Percentiles rank a stretch among this genome's conserved stretches.
These are phyloP conservation scores for Limnanthes douglasii DNA, from an alignment of 345 rosid genomes.

Conservation along the genomic window DNA sequence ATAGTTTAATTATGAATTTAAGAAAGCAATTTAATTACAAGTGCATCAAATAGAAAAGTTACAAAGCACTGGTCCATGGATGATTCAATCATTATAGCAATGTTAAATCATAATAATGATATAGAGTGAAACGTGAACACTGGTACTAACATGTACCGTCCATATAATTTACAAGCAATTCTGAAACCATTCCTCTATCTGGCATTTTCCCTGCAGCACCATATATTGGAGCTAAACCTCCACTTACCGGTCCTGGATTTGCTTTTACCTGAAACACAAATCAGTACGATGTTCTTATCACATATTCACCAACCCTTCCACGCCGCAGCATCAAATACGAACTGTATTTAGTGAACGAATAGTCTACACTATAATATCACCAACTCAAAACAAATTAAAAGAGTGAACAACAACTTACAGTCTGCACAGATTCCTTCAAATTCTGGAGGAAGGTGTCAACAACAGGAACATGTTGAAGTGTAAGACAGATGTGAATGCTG, in stretches of 20 bases:
- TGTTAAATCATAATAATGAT: too few species aligned
- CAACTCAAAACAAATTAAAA: too few species aligned
- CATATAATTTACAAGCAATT: conserved; percentile 73
- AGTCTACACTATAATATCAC: too few species aligned
- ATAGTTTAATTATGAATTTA: too few species aligned
- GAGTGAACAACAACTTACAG: conserved; percentile 32
- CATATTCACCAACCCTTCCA: too few species aligned
- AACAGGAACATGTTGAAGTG: conserved; percentile 71
- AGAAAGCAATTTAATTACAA: too few species aligned
- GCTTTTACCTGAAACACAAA: conserved; percentile 39
- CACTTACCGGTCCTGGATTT: conserved; percentile 75
- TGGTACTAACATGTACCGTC: conserved; percentile 55
- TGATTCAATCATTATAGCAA: too few species aligned
- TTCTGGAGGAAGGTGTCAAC: conserved; percentile 50
- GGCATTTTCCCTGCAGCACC: conserved; percentile 94
- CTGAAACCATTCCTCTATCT: conserved; percentile 71
- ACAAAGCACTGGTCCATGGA: too few species aligned
- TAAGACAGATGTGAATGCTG: conserved; percentile 82
- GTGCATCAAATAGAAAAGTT: too few species aligned
- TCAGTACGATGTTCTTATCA: too few species aligned
- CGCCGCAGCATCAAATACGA: too few species aligned
- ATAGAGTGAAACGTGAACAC: too few species aligned
- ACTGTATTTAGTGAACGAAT: not conserved
- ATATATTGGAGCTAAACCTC: conserved; percentile 83
- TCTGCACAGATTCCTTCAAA: conserved; percentile 54